Evolutionary conservation across 2,329 filamentous ascomycete genomes (phyloP).

Genomic region (Ceratocystis destructans): DNA sequence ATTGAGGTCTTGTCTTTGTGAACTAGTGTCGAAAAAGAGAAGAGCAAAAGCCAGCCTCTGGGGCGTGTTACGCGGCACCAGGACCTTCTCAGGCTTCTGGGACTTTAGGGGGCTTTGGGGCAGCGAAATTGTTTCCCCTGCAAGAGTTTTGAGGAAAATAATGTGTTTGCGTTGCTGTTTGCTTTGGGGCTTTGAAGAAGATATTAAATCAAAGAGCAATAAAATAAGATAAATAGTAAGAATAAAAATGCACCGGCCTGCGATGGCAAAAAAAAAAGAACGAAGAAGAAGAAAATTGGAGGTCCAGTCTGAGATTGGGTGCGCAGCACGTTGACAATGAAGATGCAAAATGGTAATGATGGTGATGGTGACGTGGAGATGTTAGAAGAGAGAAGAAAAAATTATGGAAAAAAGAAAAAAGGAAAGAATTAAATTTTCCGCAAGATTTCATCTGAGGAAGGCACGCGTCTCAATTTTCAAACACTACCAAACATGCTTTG

Average conservation of each 20-base stretch:
- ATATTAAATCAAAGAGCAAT: neutral
- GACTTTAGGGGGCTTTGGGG: neutral
- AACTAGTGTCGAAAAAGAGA: neutral
- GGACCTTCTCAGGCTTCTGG: neutral
- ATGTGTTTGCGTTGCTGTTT: neutral
- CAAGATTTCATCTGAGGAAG: neutral
- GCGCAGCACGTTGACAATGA: neutral
- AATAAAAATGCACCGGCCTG: slow-evolving; percentile 7
- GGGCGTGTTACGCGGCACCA: neutral
- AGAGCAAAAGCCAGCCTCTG: neutral
- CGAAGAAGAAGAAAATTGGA: slow-evolving; percentile 1
- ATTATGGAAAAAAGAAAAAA: neutral
- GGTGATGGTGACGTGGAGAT: neutral
- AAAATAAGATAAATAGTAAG: neutral
- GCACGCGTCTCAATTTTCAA: neutral
- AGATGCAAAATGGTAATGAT: neutral
- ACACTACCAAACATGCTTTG: neutral
- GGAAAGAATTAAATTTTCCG: neutral
- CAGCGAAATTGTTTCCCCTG: neutral
- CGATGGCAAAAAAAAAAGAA: slow-evolving; percentile 8
- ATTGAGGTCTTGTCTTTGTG: neutral
- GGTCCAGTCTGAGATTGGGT: neutral
- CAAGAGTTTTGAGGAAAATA: neutral
- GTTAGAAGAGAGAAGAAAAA: neutral
- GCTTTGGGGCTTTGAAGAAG: neutral